Base-by-base conservation (phyloP, 768 basidiomycete genomes). In the Ramaria rubella region DNA sequence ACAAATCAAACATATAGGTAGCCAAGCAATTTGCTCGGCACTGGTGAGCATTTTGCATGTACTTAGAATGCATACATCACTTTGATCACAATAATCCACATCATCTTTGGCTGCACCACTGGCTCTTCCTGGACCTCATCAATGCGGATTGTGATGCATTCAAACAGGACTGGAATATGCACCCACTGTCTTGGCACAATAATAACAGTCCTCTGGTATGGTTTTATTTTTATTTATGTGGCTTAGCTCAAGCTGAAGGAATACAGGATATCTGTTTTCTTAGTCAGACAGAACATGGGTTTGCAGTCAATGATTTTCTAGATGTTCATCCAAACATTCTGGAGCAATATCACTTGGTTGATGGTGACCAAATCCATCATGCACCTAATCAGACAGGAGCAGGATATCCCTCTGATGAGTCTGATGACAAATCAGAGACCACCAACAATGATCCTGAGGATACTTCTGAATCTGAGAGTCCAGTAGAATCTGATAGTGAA, bases 101-200 rank as follows among this genome's bases (percentile, higher is more conserved):
- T 30, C 62, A 63, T 44, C 49, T 64, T 1, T 63, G 58, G 64
- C 49, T 64, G 5, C 54, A n/a, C 9, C 63, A 66, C 26, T 30
- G 52, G 23, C 55, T 64, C 19, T 63, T 63, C 49, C 51, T 61
- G 1, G 33, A 55, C 15, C 36, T 55, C 5, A 58, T 64, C 29
- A 59, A 64, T 31, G 31, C 33, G 12, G 64, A 62, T 21, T 62
- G 63, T 19, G 14, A n/a, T 6, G 33, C 19, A 17, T 62, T 65
- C 46, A n/a, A 36, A 31, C 45, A 30, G 9, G 52, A 60, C n/a
- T 65, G 63, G 64, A 65, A 65, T 57, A 51, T 26, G n/a, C 61
- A 65, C 19, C 59, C 63, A 29, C 60, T 62, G n/a, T 53, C 51
- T 7, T 40, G 55, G 17, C n/a, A 24, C 7, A 45, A 21, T 9